phyloP scores from a whole-genome alignment of 805 yeast genomes.

The Hanseniaspora meyeri region DNA sequence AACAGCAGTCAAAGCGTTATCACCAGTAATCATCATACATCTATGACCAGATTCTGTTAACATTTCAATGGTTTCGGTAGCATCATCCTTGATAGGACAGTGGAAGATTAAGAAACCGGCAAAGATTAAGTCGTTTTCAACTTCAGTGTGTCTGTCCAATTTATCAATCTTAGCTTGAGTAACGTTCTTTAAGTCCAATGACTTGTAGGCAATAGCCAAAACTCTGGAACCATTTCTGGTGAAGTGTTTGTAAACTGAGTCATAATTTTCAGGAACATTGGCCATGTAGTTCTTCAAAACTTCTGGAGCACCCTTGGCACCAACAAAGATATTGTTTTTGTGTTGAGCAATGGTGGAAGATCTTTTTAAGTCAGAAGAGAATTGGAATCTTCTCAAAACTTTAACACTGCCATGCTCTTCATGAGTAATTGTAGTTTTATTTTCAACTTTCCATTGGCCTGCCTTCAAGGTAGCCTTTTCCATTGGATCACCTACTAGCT shows the following conservation, averaged over 20 bases:
- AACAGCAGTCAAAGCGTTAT: constrained; percentile 94
- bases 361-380: constrained; percentile 89
- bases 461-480: constrained; percentile 90
- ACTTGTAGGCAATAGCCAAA: constrained; percentile 82
- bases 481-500: constrained; percentile 98
- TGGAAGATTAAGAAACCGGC: constrained; percentile 94
- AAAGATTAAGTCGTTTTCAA: constrained; percentile 64
- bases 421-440: constrained; percentile 57
- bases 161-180: constrained; percentile 36
- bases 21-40: constrained; percentile 96
- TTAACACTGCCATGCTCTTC: constrained; percentile 37
- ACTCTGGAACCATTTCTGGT: constrained; percentile 96
- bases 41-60: constrained; percentile 91
- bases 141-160: constrained; percentile 50
- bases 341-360: constrained; percentile 72
- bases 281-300: constrained; percentile 69
- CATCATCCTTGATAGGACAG: constrained; percentile 91
- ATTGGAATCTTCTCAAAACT: constrained; percentile 88
- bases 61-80: constrained; percentile 80
- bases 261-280: constrained; percentile 65
- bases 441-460: constrained; percentile 71
- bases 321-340: constrained; percentile 49
- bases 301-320: constrained; percentile 97
- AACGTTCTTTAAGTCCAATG: constrained; percentile 41
- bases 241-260: constrained; percentile 72